phyloP scores from a whole-genome alignment of 345 rosid species.

The Melastoma malabathricum region DNA sequence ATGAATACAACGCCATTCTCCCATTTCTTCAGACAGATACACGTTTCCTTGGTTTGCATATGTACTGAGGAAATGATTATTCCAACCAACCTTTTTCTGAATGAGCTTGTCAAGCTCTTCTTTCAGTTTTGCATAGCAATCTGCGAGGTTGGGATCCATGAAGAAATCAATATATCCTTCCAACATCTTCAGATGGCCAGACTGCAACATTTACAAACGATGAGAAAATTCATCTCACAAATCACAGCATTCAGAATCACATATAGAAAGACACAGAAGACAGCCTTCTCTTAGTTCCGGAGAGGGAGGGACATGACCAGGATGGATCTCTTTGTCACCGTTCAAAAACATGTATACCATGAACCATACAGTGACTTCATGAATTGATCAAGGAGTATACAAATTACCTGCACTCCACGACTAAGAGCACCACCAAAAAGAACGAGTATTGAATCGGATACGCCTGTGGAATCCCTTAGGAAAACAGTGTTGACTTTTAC shows the following conservation, averaged over 20 bases:
- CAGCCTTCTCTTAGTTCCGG: too few species aligned
- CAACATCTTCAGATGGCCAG: slow-evolving; percentile 91
- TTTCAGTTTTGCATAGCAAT: slow-evolving; percentile 66
- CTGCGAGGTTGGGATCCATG: slow-evolving; percentile 86
- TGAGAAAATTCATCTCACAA: background rate
- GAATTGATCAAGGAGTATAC: background rate
- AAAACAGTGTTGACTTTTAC: slow-evolving; percentile 85
- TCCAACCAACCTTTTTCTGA: slow-evolving; percentile 45
- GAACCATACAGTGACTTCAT: too few species aligned
- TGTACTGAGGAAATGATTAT: background rate
- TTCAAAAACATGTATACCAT: background rate
- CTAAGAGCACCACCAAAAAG: slow-evolving; percentile 77
- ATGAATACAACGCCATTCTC: too few species aligned
- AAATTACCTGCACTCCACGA: slow-evolving; percentile 58
- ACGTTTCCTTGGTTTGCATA: background rate
- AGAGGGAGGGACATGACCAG: too few species aligned
- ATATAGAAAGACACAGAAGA: too few species aligned
- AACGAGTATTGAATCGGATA: slow-evolving; percentile 81
- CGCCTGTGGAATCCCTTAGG: slow-evolving; percentile 92
- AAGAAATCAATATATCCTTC: slow-evolving; percentile 84
- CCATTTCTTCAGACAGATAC: background rate
- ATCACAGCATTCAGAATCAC: too few species aligned
- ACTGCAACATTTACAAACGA: slow-evolving; percentile 21
- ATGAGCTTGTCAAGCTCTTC: slow-evolving; percentile 72
- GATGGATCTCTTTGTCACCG: too few species aligned